These are phyloP conservation scores for Truncatella angustata DNA, from an alignment of 2,329 filamentous ascomycete species.

Conservation along the genomic window DNA sequence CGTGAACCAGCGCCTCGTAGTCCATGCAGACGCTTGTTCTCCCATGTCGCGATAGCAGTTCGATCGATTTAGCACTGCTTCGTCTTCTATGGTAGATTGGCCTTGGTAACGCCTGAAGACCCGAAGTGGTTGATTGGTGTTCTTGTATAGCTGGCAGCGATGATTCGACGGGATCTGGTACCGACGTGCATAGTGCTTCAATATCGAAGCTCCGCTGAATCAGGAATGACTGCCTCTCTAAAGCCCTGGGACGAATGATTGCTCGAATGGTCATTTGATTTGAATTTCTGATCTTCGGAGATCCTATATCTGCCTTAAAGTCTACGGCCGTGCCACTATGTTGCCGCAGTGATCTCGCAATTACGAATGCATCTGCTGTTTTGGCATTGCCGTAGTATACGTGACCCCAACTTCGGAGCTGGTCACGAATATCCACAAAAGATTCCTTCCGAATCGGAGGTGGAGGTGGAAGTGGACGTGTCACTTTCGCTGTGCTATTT, in stretches of 20 bases:
- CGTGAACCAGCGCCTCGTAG: constrained; percentile 22
- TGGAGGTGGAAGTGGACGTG: background rate
- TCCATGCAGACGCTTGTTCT: constrained; percentile 14
- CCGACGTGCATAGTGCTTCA: constrained; percentile 42
- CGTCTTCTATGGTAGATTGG: constrained; percentile 16
- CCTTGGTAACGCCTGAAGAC: background rate
- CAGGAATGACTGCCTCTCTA: constrained; percentile 42
- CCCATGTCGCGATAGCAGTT: constrained; percentile 16
- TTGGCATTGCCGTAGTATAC: constrained; percentile 38
- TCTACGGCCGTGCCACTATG: constrained; percentile 21
- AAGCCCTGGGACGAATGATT: constrained; percentile 38
- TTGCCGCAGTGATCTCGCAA: constrained; percentile 38
- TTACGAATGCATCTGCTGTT: constrained; percentile 45
- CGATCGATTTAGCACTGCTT: constrained; percentile 21
- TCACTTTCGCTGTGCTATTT: background rate
- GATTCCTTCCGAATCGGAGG: constrained; percentile 17
- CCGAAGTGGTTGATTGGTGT: constrained; percentile 10
- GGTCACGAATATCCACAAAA: constrained; percentile 23
- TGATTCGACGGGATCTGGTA: constrained; percentile 32
- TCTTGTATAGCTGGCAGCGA: constrained; percentile 15
- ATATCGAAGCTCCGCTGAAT: constrained; percentile 52
- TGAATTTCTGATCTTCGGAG: background rate
- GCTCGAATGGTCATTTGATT: constrained; percentile 38
- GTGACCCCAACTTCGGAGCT: constrained; percentile 39
- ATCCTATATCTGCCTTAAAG: background rate